Percentiles rank a stretch among this genome's conserved stretches.
Evolutionary conservation across 305 asterid genomes (phyloP).

Genomic region (Fraxinus nigra): DNA sequence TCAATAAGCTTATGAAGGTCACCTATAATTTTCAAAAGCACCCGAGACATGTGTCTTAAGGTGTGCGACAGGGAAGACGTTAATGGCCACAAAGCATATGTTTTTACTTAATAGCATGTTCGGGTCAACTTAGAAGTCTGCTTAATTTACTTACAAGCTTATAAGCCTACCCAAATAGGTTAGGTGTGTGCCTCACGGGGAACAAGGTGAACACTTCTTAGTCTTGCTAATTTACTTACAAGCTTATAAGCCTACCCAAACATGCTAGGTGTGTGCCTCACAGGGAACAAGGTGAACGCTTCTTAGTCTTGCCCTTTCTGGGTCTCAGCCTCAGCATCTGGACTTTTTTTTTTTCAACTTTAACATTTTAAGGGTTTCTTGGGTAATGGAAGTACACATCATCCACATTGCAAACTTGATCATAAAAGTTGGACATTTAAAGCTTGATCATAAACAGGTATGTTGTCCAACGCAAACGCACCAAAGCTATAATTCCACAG

Average conservation of each 20-base stretch:
- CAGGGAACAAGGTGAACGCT: background rate
- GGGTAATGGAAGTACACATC: background rate
- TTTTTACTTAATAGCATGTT: background rate
- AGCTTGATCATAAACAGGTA: background rate
- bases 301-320: background rate
- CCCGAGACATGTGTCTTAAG: background rate
- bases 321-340: background rate
- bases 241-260: background rate
- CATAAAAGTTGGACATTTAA: background rate
- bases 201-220: background rate
- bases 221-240: background rate
- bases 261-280: background rate
- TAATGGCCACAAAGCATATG: background rate
- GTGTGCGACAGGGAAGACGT: background rate
- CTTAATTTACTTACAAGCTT: background rate
- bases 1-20: background rate
- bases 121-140: background rate
- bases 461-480: constrained; percentile 29
- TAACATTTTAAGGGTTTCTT: background rate
- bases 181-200: background rate
- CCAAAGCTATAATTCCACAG: constrained; percentile 88
- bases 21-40: background rate
- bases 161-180: background rate
- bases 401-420: constrained; percentile 12
- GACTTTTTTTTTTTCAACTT: background rate